Evolutionary conservation across 129 eudicot species (phyloP).

Genomic region (Chrysanthemum seticuspe): DNA sequence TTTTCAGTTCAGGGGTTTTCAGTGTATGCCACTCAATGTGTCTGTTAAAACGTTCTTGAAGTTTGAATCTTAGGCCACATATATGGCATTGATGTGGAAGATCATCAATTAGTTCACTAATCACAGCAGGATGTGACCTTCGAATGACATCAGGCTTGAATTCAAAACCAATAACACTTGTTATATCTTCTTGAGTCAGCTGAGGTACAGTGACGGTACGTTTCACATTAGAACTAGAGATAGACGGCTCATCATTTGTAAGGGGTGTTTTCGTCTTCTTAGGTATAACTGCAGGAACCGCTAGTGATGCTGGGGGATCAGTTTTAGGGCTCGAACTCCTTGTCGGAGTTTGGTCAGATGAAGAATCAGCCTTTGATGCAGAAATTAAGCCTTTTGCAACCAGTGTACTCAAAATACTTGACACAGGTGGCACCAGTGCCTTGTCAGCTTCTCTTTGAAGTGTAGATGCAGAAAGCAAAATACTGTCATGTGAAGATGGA

Average conservation of each 20-base stretch:
- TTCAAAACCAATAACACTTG: slow-evolving; percentile 68
- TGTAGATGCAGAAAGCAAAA: slow-evolving; percentile 19
- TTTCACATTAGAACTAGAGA: slow-evolving; percentile 23
- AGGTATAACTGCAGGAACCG: slow-evolving; percentile 31
- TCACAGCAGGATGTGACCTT: slow-evolving; percentile 56
- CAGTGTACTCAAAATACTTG: slow-evolving; percentile 76
- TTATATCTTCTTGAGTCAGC: slow-evolving; percentile 28
- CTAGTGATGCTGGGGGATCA: slow-evolving; percentile 24
- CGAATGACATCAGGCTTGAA: slow-evolving; percentile 78
- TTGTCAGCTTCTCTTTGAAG: slow-evolving; percentile 14
- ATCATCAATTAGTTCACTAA: slow-evolving; percentile 58
- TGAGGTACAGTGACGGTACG: slow-evolving; percentile 11
- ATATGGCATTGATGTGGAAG: slow-evolving; percentile 65
- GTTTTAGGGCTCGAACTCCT: slow-evolving; percentile 29
- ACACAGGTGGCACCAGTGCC: slow-evolving; percentile 40
- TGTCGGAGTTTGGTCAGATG: slow-evolving; percentile 20
- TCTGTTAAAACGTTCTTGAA: slow-evolving; percentile 56
- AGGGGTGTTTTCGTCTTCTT: slow-evolving; percentile 6
- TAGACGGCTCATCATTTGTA: slow-evolving; percentile 30
- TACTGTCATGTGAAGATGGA: slow-evolving; percentile 29
- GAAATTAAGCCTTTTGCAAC: slow-evolving; percentile 79
- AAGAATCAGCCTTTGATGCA: slow-evolving; percentile 52
- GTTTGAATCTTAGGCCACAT: slow-evolving; percentile 70
- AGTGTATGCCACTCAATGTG: slow-evolving; percentile 76
- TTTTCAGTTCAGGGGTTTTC: slow-evolving; percentile 29